These are phyloP conservation scores for Apiospora sp. DNA, from an alignment of 2,329 filamentous ascomycete genomes.

Conservation along the genomic window DNA sequence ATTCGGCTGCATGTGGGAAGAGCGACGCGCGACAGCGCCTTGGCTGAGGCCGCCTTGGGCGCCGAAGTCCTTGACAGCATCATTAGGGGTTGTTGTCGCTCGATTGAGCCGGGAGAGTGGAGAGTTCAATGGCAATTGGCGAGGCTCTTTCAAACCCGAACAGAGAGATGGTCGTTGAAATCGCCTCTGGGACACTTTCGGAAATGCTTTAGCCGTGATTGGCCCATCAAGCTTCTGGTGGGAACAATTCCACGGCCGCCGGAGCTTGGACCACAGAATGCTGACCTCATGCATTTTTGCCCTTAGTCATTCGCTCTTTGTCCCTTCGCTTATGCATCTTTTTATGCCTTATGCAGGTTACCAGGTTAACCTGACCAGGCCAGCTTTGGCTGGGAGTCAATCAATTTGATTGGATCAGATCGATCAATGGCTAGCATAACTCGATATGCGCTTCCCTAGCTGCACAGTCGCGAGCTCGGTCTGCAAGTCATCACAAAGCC, in stretches of 20 bases:
- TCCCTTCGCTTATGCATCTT: background rate
- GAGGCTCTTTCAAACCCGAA: conserved; percentile 24
- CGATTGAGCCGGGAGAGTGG: conserved; percentile 45
- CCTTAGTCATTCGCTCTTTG: background rate
- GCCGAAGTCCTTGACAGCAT: conserved; percentile 55
- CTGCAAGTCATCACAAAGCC: background rate
- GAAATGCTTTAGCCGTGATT: conserved; percentile 28
- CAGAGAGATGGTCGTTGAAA: conserved; percentile 24
- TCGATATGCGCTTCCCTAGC: background rate
- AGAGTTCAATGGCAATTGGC: conserved; percentile 39
- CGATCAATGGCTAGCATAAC: background rate
- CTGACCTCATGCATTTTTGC: conserved; percentile 30
- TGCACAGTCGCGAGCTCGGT: background rate
- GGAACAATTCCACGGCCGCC: background rate
- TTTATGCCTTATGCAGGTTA: background rate
- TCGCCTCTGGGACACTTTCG: conserved; percentile 26
- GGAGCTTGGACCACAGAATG: conserved; percentile 29
- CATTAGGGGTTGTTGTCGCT: conserved; percentile 42
- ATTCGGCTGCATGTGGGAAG: conserved; percentile 45
- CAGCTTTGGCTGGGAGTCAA: background rate
- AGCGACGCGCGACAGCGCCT: conserved; percentile 48
- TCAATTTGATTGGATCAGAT: conserved; percentile 9
- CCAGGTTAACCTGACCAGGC: conserved; percentile 7
- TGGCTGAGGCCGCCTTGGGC: conserved; percentile 50
- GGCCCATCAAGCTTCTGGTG: conserved; percentile 26